Evolutionary conservation across 2,329 filamentous ascomycete species (phyloP), one percentile per base, ranked within the genome.

Genomic region (Sphaceloma murrayae): DNA sequence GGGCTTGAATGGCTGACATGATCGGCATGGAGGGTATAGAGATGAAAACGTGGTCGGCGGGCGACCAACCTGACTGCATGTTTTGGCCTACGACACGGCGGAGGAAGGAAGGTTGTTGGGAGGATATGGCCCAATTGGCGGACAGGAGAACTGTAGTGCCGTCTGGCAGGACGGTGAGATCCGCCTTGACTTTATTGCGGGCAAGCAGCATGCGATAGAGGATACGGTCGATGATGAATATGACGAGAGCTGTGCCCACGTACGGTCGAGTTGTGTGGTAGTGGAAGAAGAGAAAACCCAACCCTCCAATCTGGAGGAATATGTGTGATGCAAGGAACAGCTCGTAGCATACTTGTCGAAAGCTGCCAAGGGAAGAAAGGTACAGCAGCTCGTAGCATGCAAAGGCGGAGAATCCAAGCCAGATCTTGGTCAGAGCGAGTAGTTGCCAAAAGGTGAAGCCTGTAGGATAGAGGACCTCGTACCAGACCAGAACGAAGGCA

Each of bases 1-100:
- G 78, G 0, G 77, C 68, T 58, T 82, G 78, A 1, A 79, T 55
- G 2, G 62, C 54, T 53, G 79, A 70, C 44, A 65, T 69, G 2
- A 60, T 58, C 2, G 70, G 70, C 4, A 82, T 64, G 0, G 61
- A 62, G 0, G 77, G 77, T 1, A 81, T 61, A 1, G 73, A 73
- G 46, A 82, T 56, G 58, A 82, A 82, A 38, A 80, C 67, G 56
- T 82, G 78, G 52, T 80, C 74, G 11, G 75, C 74, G 2, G 77
- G 70, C 14, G 64, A 55, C 77, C 78, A 82, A 30, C 77, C 77
- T 38, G 65, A 49, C 3, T 52, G 55, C 51, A 72, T 67, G 53
- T 48, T 27, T 22, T 39, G 47, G 29, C 46, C 46, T 22, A 40
- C 11, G 2, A 56, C 29, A 1, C 51, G 48, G 17, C 39, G 34